phyloP scores from a whole-genome alignment of 345 rosid species.

The Dipteronia dyeriana region DNA sequence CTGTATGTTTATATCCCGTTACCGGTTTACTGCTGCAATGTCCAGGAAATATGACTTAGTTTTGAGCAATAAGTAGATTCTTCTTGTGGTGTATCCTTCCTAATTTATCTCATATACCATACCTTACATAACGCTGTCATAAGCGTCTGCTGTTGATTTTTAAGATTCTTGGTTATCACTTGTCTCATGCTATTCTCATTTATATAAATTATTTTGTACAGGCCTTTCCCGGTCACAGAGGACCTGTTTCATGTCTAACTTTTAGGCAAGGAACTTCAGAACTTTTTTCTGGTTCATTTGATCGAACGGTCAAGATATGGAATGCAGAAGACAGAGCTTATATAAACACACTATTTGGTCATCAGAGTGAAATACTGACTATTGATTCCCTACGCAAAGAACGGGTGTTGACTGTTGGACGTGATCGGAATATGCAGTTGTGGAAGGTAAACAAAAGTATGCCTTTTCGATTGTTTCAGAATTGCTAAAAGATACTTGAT shows the following conservation, averaged over 20 bases:
- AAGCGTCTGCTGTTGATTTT: neutral
- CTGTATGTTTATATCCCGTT: neutral
- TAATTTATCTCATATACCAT: neutral
- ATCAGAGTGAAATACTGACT: conserved; percentile 74
- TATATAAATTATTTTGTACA: conserved; percentile 31
- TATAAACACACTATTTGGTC: conserved; percentile 73
- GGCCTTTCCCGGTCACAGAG: conserved; percentile 95
- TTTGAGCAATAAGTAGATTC: neutral
- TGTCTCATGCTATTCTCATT: conserved; percentile 20
- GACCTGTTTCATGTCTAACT: conserved; percentile 77
- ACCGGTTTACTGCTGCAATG: neutral
- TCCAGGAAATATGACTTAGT: neutral
- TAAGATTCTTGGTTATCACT: conserved; percentile 7
- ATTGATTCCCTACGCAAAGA: conserved; percentile 81
- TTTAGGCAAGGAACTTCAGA: conserved; percentile 88
- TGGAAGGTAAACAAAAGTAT: conserved; percentile 41
- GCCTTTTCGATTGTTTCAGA: neutral
- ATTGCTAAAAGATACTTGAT: neutral
- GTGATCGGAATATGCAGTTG: conserved; percentile 86
- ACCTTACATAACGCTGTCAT: conserved; percentile 2
- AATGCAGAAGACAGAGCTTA: conserved; percentile 89
- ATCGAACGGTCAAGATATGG: conserved; percentile 91
- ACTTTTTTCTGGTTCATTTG: conserved; percentile 97
- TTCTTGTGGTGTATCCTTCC: neutral
- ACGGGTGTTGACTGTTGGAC: conserved; percentile 74